Percentiles rank a stretch among this genome's conserved stretches.
Conservation (phyloP, 2,329 filamentous ascomycete species). For the Fusarium veterinarium region DNA sequence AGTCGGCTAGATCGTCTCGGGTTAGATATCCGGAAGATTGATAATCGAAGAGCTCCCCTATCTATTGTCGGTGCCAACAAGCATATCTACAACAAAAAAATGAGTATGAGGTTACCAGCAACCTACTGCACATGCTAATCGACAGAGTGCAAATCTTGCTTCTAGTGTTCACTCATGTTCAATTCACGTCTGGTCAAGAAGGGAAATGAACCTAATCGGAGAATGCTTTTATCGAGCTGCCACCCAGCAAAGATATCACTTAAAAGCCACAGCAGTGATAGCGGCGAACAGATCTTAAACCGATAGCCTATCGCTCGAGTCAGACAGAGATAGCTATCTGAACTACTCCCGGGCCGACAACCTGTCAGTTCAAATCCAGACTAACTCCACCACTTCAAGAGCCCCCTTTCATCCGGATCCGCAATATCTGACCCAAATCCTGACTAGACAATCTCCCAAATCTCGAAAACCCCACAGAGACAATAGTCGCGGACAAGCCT, state of each 20-base stretch:
- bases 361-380: neutral
- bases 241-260: neutral
- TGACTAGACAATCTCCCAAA: neutral
- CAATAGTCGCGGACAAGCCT: neutral
- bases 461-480: neutral
- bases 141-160: neutral
- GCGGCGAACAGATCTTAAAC: neutral
- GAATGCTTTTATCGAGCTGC: neutral
- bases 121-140: rapidly evolving
- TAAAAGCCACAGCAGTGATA: neutral
- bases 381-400: neutral
- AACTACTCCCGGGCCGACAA: neutral
- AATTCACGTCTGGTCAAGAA: neutral
- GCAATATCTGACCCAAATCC: neutral
- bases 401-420: neutral
- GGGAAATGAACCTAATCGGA: too few species aligned
- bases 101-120: neutral
- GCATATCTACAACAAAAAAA: too few species aligned
- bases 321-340: neutral
- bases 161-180: too few species aligned
- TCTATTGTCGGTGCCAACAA: neutral
- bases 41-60: neutral
- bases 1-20: too few species aligned
- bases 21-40: too few species aligned
- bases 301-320: neutral